These are phyloP conservation scores for Kwoniella sp. DNA, from an alignment of 768 basidiomycete genomes.

Conservation along the genomic window DNA sequence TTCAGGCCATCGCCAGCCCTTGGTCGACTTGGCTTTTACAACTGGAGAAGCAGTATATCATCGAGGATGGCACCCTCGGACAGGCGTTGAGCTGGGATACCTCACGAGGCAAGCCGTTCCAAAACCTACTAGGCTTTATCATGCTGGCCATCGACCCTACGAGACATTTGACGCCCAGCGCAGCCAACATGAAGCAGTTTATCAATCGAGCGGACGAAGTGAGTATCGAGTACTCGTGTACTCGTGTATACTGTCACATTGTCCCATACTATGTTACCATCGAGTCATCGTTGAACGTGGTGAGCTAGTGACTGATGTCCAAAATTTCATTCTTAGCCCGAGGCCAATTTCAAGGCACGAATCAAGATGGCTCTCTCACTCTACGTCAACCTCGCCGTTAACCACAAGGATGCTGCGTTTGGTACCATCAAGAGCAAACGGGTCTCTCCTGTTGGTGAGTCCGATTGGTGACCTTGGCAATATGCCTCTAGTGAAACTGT, in stretches of 20 bases:
- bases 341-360: constrained; percentile 61
- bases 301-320: background rate
- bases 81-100: constrained; percentile 66
- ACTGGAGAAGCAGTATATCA: constrained; percentile 65
- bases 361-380: constrained; percentile 64
- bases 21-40: constrained; percentile 69
- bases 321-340: constrained; percentile 22
- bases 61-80: constrained; percentile 65
- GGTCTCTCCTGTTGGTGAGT: constrained; percentile 77
- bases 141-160: constrained; percentile 44
- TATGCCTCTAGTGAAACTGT: background rate
- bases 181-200: constrained; percentile 17
- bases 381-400: constrained; percentile 39
- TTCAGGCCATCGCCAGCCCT: constrained; percentile 74
- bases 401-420: constrained; percentile 61
- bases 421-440: constrained; percentile 72
- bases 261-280: background rate
- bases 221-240: constrained; percentile 8
- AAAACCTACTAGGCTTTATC: constrained; percentile 70
- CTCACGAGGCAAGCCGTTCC: constrained; percentile 74
- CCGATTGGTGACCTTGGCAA: background rate
- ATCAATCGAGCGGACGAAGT: constrained; percentile 33
- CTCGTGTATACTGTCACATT: too few relatives aligned
- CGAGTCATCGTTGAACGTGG: background rate
- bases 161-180: constrained; percentile 6